Base-by-base conservation (phyloP, 1,284 basidiomycete genomes). In the Thelephora terrestris region DNA sequence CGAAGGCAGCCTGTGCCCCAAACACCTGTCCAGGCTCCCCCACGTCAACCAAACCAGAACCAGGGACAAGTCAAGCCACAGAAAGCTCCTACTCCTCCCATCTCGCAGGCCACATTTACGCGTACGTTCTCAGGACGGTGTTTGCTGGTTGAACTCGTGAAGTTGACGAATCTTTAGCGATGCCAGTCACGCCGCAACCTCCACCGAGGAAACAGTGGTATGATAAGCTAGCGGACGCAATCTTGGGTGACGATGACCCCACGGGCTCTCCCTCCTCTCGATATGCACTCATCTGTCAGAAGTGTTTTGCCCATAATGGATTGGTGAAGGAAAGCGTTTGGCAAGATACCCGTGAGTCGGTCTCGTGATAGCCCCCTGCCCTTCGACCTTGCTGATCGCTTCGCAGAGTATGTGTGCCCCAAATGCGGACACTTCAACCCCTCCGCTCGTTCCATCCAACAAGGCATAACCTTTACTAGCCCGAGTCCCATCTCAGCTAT, bases 221-320 rank as follows among this genome's bases (percentile, higher is more conserved):
- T 57, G 91, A 94, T 68, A 85, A 89, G 54, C 65, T 94, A 14
- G 91, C 89, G 0, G 92, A 93, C 61, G 83, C 81, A 7, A 72
- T 95, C 46, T 71, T 95, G 1, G 91, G 91, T 17, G 89, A 91
- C 48, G 91, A 93, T 56, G 87, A 81, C 53, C 69, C 71, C 20
- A 58, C 64, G 9, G 69, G 65, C 36, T 64, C 70, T 34, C 64
- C 74, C 7, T 67, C 74, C 7, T 75, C 74, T 24, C 83, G 89
- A 51, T 99, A 94, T 59, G 96, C 95, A 1, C 75, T 99, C 49
- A 96, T 99, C 38, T 99, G 95, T 65, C 81, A 83, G 51, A 84
- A 85, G 56, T 99, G 95, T 63, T 95, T 91, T 61, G 70, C 81
- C 14, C 95, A 99, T 66, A 99, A 99, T 59, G 95, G 95, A 0